A percentile compares a stretch with the other conserved stretches of the same genome.
phyloP scores from a whole-genome alignment of 2,329 filamentous ascomycete species.

The Curvularia eragrostidis region DNA sequence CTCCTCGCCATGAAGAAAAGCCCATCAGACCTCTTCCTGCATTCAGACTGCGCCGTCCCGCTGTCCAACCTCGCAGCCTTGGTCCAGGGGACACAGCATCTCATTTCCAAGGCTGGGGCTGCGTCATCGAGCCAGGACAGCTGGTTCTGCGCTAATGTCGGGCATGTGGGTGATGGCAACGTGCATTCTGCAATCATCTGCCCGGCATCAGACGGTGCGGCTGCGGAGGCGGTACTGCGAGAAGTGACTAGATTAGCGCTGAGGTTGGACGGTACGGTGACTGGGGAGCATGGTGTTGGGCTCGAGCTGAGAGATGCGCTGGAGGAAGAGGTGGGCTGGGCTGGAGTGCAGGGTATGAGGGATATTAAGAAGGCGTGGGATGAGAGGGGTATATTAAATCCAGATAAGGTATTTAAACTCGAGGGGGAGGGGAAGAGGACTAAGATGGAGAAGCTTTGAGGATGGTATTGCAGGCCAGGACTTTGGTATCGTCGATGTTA shows the following conservation, averaged over 20 bases:
- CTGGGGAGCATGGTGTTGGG: conserved; percentile 83
- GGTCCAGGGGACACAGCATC: conserved; percentile 73
- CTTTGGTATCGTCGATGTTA: too few species aligned
- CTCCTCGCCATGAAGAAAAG: conserved; percentile 68
- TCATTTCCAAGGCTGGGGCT: conserved; percentile 56
- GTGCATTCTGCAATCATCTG: conserved; percentile 47
- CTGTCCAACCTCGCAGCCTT: conserved; percentile 73
- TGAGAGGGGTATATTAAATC: conserved; percentile 70
- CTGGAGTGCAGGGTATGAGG: conserved; percentile 79
- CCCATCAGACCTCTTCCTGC: conserved; percentile 68
- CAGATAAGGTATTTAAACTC: conserved; percentile 66
- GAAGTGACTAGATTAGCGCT: conserved; percentile 80
- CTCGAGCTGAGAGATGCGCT: conserved; percentile 83
- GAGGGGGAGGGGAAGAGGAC: conserved; percentile 47
- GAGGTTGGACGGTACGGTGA: conserved; percentile 82
- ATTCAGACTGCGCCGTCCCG: conserved; percentile 79
- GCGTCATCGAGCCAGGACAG: not conserved
- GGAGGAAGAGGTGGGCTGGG: conserved; percentile 74
- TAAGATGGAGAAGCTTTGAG: not conserved
- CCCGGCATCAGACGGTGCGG: conserved; percentile 29
- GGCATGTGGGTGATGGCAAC: conserved; percentile 72
- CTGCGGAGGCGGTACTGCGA: conserved; percentile 36
- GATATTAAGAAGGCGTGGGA: conserved; percentile 81
- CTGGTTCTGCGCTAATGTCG: conserved; percentile 61
- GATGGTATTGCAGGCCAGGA: not conserved